These are phyloP conservation scores for Parastagonospora avenae DNA, from an alignment of 2,329 filamentous ascomycete genomes.

Conservation along the genomic window DNA sequence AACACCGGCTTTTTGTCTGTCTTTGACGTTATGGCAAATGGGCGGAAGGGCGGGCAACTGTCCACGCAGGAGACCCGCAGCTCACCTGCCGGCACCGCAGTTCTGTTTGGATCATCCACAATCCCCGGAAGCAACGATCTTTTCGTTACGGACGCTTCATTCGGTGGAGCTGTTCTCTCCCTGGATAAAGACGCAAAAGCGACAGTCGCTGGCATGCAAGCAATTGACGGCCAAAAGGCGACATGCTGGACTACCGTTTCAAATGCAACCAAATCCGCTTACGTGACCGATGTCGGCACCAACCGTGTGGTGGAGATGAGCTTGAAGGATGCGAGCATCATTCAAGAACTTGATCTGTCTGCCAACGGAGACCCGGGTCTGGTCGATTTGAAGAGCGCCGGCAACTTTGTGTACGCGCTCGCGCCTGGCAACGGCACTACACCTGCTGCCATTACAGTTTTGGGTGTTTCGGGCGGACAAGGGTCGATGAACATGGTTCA, in stretches of 20 bases:
- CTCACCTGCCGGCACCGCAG: constrained; percentile 61
- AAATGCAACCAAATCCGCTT: constrained; percentile 55
- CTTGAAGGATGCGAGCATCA: constrained; percentile 53
- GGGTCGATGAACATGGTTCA: constrained; percentile 42
- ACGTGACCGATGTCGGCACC: constrained; percentile 61
- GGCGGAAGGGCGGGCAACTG: constrained; percentile 5
- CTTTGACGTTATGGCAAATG: constrained; percentile 51
- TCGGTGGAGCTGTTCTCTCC: constrained; percentile 59
- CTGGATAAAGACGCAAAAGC: constrained; percentile 46
- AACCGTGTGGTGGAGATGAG: constrained; percentile 65
- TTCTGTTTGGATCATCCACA: constrained; percentile 60
- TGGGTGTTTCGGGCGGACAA: constrained; percentile 41
- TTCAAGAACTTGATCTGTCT: constrained; percentile 47
- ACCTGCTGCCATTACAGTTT: constrained; percentile 44
- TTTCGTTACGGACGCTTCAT: constrained; percentile 64
- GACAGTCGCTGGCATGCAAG: constrained; percentile 42
- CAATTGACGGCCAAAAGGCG: constrained; percentile 57
- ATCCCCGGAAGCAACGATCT: constrained; percentile 53
- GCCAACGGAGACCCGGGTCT: constrained; percentile 57
- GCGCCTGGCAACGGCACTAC: constrained; percentile 57
- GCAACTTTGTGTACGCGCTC: constrained; percentile 63
- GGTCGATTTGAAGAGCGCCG: constrained; percentile 60
- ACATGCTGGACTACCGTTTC: constrained; percentile 65
- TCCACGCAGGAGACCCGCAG: constrained; percentile 34
- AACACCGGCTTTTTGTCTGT: constrained; percentile 63